Base-by-base conservation (phyloP, 2,329 filamentous ascomycete species). In the Talaromyces sp. region DNA sequence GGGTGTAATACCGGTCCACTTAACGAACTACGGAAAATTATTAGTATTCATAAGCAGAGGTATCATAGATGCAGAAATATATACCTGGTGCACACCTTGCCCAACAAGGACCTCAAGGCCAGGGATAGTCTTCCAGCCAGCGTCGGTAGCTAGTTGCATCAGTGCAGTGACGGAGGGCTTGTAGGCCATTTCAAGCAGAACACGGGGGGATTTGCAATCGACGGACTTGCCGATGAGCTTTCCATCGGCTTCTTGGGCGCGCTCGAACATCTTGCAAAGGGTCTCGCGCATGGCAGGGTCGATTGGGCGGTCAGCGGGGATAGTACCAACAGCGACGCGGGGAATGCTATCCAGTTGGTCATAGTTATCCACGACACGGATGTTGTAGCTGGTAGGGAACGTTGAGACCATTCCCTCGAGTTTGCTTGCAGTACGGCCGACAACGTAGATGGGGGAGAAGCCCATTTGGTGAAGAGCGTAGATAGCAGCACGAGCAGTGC, bases 101-200 rank as follows among this genome's bases (percentile, higher is more conserved):
- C 89, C 90, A 55, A 91, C 86, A 50, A 99, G 79, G 27, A 94
- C 91, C 72, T 99, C 94, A 35, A 97, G 74, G 0, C 94, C 94
- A 7, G 91, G 87, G 57, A 97, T 87, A 2, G 88, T 91, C 51
- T 77, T 82, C 94, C 94, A 99, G 3, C 87, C 87, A 11, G 83
- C 83, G 61, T 88, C 83, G 63, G 86, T 81, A 2, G 92, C 93
- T 68, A 97, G 77, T 69, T 89, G 82, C 86, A 97, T 97, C 61
- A 96, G 74, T 7, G 87, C 84, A 4, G 94, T 99, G 47, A 89
- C 82, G 0, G 83, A 79, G 17, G 94, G 94, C 73, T 93, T 95
- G 74, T 99, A 99, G 2, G 94, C 93, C 92, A 99, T 96, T 73
- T 99, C 94, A 3, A 97, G 76, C 55, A 97, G 75, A 11, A 94